phyloP scores from a whole-genome alignment of 306 rosid genomes.

The Biancaea sappan region DNA sequence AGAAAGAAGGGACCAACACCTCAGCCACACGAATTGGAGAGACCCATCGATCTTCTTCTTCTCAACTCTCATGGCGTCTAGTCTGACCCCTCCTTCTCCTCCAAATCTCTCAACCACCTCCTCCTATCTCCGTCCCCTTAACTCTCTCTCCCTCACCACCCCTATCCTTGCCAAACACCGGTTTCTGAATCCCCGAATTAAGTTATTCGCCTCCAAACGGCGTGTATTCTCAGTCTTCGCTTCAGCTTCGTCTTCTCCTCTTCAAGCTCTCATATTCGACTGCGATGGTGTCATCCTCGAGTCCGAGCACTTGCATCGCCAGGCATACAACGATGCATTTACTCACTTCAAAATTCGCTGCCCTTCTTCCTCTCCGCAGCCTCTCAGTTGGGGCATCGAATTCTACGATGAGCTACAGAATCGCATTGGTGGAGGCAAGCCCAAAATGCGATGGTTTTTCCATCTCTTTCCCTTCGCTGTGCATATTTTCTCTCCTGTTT shows the following conservation, averaged over 20 bases:
- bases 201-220: conserved; percentile 35
- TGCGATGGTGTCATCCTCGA: conserved; percentile 93
- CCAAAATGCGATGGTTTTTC: conserved; percentile 93
- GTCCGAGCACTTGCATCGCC: conserved; percentile 93
- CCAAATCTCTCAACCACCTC: conserved; percentile 34
- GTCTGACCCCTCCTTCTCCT: conserved; percentile 40
- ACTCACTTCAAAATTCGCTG: conserved; percentile 68
- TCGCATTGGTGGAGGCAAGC: conserved; percentile 90
- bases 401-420: conserved; percentile 90
- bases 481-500: background rate
- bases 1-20: background rate
- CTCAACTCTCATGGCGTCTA: conserved; percentile 53
- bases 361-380: conserved; percentile 52
- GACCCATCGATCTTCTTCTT: conserved; percentile 3
- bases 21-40: conserved; percentile 53
- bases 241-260: conserved; percentile 48
- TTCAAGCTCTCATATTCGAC: conserved; percentile 85
- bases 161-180: conserved; percentile 15
- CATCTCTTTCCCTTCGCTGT: background rate
- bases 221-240: conserved; percentile 49
- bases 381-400: conserved; percentile 69
- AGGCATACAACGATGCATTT: conserved; percentile 90
- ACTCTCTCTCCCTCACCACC: conserved; percentile 40
- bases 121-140: conserved; percentile 7
- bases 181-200: conserved; percentile 32